These are phyloP conservation scores for Botryotinia narcissicola DNA, from an alignment of 2,329 filamentous ascomycete genomes.

Conservation along the genomic window DNA sequence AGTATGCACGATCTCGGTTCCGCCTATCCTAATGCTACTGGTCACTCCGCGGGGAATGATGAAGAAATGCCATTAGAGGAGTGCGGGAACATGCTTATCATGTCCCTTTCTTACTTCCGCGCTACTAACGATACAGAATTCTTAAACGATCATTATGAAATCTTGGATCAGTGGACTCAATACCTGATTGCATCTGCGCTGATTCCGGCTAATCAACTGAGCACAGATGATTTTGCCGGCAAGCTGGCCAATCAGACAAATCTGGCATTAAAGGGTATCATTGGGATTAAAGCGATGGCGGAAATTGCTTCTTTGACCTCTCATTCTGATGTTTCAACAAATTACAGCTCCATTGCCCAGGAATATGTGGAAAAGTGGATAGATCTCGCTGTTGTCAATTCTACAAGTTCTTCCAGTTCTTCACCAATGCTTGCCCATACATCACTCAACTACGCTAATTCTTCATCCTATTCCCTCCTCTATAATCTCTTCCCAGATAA, in stretches of 20 bases:
- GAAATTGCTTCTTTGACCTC: conserved; percentile 63
- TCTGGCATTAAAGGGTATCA: conserved; percentile 78
- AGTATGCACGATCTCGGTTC: conserved; percentile 74
- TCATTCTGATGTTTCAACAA: conserved; percentile 53
- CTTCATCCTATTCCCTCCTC: conserved; percentile 42
- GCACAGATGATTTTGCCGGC: conserved; percentile 82
- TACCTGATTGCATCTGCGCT: conserved; percentile 73
- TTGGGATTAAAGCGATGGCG: conserved; percentile 78
- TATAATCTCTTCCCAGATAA: conserved; percentile 84
- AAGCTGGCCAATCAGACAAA: conserved; percentile 77
- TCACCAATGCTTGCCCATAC: conserved; percentile 60
- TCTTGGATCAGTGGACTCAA: conserved; percentile 75
- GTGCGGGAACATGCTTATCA: conserved; percentile 79
- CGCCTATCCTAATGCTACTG: conserved; percentile 68
- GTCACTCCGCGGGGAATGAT: conserved; percentile 66
- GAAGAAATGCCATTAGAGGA: conserved; percentile 77
- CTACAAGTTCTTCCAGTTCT: conserved; percentile 46
- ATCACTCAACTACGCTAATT: conserved; percentile 67
- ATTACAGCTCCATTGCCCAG: conserved; percentile 60
- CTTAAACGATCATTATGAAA: conserved; percentile 63
- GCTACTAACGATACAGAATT: conserved; percentile 51
- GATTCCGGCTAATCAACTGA: conserved; percentile 72
- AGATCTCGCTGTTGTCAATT: conserved; percentile 64
- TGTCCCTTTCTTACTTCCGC: conserved; percentile 69
- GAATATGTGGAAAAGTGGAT: conserved; percentile 74